phyloP scores from a whole-genome alignment of 75 land plant genomes.

The Chamaecyparis obtusa region DNA sequence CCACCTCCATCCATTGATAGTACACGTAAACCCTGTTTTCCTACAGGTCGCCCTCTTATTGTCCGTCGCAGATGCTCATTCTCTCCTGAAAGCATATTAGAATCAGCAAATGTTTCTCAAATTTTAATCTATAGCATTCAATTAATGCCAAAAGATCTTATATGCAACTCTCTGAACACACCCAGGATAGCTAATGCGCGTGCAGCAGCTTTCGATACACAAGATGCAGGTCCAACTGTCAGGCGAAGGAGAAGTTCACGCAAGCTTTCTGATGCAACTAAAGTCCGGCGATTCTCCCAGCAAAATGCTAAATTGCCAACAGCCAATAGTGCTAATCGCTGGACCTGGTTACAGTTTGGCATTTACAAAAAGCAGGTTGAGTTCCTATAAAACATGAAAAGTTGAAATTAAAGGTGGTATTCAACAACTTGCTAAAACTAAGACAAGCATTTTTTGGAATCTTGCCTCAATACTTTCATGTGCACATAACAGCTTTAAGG shows the following conservation, averaged over 20 bases:
- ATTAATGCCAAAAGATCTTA: background rate
- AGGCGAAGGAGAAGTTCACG: conserved; percentile 77
- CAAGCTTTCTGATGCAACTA: conserved; percentile 83
- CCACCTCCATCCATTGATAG: conserved; percentile 99
- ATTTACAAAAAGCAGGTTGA: background rate
- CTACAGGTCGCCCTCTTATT: conserved; percentile 65
- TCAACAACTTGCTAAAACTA: background rate
- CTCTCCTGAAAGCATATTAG: conserved; percentile 60
- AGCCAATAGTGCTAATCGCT: conserved; percentile 70
- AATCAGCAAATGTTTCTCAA: background rate
- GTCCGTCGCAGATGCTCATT: conserved; percentile 90
- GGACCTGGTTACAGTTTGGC: conserved; percentile 57
- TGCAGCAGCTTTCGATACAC: conserved; percentile 86
- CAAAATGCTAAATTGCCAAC: conserved; percentile 95
- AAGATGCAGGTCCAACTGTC: conserved; percentile 46
- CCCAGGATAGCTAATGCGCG: conserved; percentile 96
- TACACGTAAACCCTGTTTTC: conserved; percentile 89
- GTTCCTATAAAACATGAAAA: background rate
- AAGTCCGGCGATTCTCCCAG: conserved; percentile 77
- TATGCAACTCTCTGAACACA: conserved; percentile 22
- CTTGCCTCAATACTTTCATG: conserved; percentile 82
- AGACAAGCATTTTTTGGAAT: background rate
- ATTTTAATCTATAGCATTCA: background rate
- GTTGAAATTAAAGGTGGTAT: background rate
- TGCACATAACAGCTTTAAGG: conserved; percentile 79